These are phyloP conservation scores for Lachnellula arida DNA, from an alignment of 2,329 filamentous ascomycete genomes.

Conservation along the genomic window DNA sequence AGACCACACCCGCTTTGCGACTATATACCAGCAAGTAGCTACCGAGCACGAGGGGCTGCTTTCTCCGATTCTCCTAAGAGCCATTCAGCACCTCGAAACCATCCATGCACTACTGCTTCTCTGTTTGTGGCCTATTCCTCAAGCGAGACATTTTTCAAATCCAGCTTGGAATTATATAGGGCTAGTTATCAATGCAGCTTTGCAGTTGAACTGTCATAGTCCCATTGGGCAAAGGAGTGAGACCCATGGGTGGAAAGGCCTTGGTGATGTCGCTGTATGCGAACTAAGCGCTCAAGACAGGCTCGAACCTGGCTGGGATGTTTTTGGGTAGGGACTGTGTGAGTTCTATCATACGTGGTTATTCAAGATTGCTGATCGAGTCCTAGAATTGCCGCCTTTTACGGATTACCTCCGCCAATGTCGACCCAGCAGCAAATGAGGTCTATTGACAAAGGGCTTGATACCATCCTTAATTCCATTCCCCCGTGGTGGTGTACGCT, in stretches of 20 bases:
- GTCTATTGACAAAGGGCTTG: background rate
- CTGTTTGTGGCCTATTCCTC: constrained; percentile 10
- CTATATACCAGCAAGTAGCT: constrained; percentile 9
- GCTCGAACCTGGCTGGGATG: too few species aligned
- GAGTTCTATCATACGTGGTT: too few species aligned
- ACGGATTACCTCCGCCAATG: constrained; percentile 4
- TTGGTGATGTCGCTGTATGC: too few species aligned
- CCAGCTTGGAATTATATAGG: constrained; percentile 9
- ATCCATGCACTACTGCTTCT: constrained; percentile 13
- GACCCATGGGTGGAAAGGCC: too few species aligned
- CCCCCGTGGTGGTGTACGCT: too few species aligned
- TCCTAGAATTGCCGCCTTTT: constrained; percentile 6
- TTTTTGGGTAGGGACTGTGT: too few species aligned
- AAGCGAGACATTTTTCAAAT: constrained; percentile 5
- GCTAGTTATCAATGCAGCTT: background rate
- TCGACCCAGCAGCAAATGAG: constrained; percentile 6
- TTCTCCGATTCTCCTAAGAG: background rate
- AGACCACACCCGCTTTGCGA: constrained; percentile 5
- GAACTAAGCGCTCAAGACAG: too few species aligned
- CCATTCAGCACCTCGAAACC: constrained; percentile 14
- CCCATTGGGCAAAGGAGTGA: too few species aligned
- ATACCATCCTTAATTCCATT: too few species aligned
- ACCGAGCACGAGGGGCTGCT: too few species aligned
- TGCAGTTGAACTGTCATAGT: too few species aligned
- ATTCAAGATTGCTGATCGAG: background rate